Base-by-base conservation (phyloP, 2,329 filamentous ascomycete species). In the Sarocladium brachiariae region DNA sequence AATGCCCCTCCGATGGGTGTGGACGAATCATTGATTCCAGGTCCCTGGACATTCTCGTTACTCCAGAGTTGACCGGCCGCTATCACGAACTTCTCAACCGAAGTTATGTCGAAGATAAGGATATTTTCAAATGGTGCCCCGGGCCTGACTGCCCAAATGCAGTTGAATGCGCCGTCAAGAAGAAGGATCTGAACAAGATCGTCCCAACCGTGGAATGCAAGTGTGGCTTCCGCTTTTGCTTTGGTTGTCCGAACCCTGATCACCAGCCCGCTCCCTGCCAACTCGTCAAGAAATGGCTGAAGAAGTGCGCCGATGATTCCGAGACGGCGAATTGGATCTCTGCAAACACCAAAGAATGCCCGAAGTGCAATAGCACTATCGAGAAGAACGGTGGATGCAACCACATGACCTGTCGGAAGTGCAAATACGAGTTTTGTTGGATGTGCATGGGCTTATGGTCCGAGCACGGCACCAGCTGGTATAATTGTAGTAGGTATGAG, bases 401-500 rank as follows among this genome's bases (percentile, higher is more conserved):
- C 71, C 91, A 96, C 67, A 96, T 96, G 91, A 96, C 91, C 0
- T 96, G 91, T 65, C 78, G 91, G 51, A 96, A 96, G 68, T 96
- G 91, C 73, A 89, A 90, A 62, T 85, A 96, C 63, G 91, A 96
- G 63, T 96, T 99, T 63, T 99, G 93, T 71, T 99, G 93, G 93
- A 97, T 99, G 87, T 99, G 93, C 63, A 99, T 99, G 93, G 93
- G 93, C 0, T 75, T 96, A 1, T 99, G 93, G 93, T 95, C 90
- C 1, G 93, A 99, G 69, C 93, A 99, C 65, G 93, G 93, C 55
- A 99, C 92, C 3, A 96, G 89, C 70, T 99, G 93, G 93, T 99
- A 99, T 75, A 99, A 96, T 68, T 99, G 93, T 77, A 99, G 96
- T 65, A 80, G 93, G 8, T 99, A 86, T 61, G 93, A 99, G 64